These are phyloP conservation scores for Auriscalpium microsporum DNA, from an alignment of 768 basidiomycete genomes.

Conservation along the genomic window DNA sequence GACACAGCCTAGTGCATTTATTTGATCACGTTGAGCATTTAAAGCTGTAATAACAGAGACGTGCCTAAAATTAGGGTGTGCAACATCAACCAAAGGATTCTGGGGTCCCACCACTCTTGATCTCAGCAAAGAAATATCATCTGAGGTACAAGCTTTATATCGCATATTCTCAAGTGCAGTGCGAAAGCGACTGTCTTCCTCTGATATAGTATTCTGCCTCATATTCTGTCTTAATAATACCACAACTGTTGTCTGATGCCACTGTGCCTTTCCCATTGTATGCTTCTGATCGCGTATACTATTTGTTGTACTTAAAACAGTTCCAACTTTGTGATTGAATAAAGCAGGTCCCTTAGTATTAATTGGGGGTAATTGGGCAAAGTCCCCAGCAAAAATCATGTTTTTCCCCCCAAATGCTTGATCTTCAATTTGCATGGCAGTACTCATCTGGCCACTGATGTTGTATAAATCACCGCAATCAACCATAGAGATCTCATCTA, in stretches of 20 bases:
- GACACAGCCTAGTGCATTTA: slow-evolving; percentile 25
- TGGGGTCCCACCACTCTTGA: slow-evolving; percentile 16
- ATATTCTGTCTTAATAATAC: slow-evolving; percentile 16
- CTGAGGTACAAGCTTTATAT: slow-evolving; percentile 30
- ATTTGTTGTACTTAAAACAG: background rate
- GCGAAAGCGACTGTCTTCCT: slow-evolving; percentile 22
- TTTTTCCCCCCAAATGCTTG: slow-evolving; percentile 31
- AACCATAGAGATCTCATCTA: slow-evolving; percentile 39
- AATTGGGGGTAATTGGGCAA: slow-evolving; percentile 33
- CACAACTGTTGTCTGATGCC: slow-evolving; percentile 14
- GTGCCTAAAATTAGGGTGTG: slow-evolving; percentile 20
- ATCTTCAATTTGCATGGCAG: slow-evolving; percentile 10
- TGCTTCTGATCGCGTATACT: background rate
- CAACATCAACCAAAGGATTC: slow-evolving; percentile 6
- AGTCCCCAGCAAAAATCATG: slow-evolving; percentile 40
- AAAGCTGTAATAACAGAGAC: slow-evolving; percentile 31
- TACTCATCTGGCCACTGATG: slow-evolving; percentile 19
- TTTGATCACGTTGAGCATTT: slow-evolving; percentile 29
- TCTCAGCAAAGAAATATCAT: slow-evolving; percentile 29
- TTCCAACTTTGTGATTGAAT: slow-evolving; percentile 10
- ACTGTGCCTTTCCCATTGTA: slow-evolving; percentile 12
- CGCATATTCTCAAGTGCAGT: slow-evolving; percentile 28
- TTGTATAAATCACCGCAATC: slow-evolving; percentile 20
- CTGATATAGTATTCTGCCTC: slow-evolving; percentile 8
- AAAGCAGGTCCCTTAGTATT: slow-evolving; percentile 11